These are phyloP conservation scores for Aquanectria penicillioides DNA, from an alignment of 2,329 filamentous ascomycete genomes.

Conservation along the genomic window DNA sequence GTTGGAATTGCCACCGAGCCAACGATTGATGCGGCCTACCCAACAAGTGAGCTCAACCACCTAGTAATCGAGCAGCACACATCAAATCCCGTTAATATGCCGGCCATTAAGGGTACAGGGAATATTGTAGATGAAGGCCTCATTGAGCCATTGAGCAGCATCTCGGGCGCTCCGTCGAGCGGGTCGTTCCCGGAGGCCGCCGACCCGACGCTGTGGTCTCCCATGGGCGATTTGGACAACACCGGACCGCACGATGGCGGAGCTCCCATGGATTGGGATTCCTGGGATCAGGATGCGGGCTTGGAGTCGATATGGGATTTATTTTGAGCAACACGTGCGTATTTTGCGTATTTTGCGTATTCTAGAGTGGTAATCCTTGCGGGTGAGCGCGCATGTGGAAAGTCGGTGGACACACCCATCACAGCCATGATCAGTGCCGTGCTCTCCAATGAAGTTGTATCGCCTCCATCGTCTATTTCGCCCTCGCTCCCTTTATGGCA, in stretches of 20 bases:
- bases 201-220: conserved; percentile 24
- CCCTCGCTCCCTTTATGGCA: too few species aligned
- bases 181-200: conserved; percentile 10
- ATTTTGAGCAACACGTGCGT: conserved; percentile 10
- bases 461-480: neutral
- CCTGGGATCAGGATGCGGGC: conserved; percentile 27
- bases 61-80: conserved; percentile 19
- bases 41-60: conserved; percentile 15
- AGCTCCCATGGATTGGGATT: conserved; percentile 31
- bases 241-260: neutral
- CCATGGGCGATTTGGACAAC: neutral
- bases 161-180: neutral
- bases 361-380: neutral
- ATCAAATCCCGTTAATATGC: too few species aligned
- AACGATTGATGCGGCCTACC: neutral
- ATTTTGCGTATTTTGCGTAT: neutral
- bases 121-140: neutral
- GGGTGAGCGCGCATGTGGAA: too few species aligned
- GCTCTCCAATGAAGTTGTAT: too few species aligned
- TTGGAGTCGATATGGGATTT: conserved; percentile 32
- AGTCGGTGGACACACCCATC: too few species aligned
- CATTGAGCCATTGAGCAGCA: neutral
- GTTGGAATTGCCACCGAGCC: neutral
- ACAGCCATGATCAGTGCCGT: too few species aligned
- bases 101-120: conserved; percentile 12